Base-by-base conservation (phyloP, 495 filamentous ascomycete species). In the Penicillium tannophilum region DNA sequence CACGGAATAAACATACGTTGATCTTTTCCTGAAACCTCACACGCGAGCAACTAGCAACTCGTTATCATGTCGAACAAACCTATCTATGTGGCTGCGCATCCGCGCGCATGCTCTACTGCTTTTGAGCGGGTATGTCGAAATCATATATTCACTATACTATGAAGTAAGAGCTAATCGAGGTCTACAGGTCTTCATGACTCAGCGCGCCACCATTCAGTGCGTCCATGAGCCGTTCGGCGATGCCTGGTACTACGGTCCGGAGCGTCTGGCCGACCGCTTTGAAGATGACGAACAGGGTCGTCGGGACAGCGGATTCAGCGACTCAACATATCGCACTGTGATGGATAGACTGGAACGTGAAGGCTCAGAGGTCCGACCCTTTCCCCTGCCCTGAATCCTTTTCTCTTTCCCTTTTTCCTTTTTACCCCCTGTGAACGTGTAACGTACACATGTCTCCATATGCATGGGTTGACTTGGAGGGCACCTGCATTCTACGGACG, bases 211-310 rank as follows among this genome's bases (percentile, higher is more conserved):
- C 24, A 82, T 98, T 30, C 77, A 84, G 61, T 96, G 91, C 71
- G 74, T 93, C 62, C 94, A 98, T 70, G 94, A 98, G 72, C 94
- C 94, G 1, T 97, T 97, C 64, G 94, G 94, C 16, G 94, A 98
- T 70, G 90, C 92, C 56, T 98, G 91, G 74, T 97, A 98, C 75
- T 97, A 87, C 65, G 93, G 93, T 24, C 91, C 92, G 0, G 94
- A 98, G 74, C 79, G 92, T 44, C 81, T 97, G 55, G 87, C 87
- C 63, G 73, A 81, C 41, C 80, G 93, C 63, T 98, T 88, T 61
- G 86, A 84, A 54, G 67, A 88, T 28, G 90, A 97, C 66, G 85
- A 88, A 67, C 74, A 84, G 58, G 84, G 76, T 19, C 82, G 94
- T 59, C 55, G 82, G 43, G 80, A 84, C 48, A 92, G 86, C 63